Conservation (phyloP, 2,329 filamentous ascomycete species). For the Pezicula radicicola region DNA sequence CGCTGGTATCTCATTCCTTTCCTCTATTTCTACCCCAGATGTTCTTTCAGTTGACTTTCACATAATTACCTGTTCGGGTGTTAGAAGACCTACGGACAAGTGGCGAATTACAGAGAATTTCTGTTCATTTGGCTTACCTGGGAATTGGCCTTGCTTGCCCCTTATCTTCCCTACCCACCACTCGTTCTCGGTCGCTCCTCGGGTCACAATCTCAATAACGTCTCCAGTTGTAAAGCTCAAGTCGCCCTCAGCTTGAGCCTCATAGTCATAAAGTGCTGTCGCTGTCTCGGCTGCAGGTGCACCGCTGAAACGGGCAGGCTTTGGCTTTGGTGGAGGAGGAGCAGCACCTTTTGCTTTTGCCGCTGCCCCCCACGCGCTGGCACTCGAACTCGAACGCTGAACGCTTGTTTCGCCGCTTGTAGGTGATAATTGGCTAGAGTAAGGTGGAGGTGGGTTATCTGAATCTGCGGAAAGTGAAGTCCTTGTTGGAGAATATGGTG, state of each 20-base stretch:
- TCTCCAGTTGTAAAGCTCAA: conserved; percentile 88
- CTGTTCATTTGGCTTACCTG: conserved; percentile 58
- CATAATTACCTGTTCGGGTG: conserved; percentile 44
- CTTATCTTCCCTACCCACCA: conserved; percentile 90
- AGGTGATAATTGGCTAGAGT: conserved; percentile 44
- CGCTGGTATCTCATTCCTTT: too few relatives aligned
- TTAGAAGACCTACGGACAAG: conserved; percentile 11
- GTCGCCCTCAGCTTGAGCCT: conserved; percentile 92
- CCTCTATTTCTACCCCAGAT: background rate
- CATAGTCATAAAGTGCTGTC: conserved; percentile 93
- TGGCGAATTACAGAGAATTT: background rate
- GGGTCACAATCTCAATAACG: conserved; percentile 79
- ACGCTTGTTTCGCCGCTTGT: conserved; percentile 25
- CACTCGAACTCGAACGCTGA: conserved; percentile 36
- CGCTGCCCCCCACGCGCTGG: conserved; percentile 40
- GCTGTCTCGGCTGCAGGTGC: conserved; percentile 69
- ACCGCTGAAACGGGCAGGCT: conserved; percentile 71
- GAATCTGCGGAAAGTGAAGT: conserved; percentile 33
- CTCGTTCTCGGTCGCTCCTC: conserved; percentile 90
- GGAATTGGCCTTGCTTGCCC: conserved; percentile 86
- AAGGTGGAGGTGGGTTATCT: conserved; percentile 68
- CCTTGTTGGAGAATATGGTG: conserved; percentile 26
- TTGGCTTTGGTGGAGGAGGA: conserved; percentile 72
- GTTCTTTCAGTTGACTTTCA: conserved; percentile 33
- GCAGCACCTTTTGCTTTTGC: conserved; percentile 66